Evolutionary conservation across 306 rosid genomes (phyloP).

Genomic region (Prinsepia uniflora): DNA sequence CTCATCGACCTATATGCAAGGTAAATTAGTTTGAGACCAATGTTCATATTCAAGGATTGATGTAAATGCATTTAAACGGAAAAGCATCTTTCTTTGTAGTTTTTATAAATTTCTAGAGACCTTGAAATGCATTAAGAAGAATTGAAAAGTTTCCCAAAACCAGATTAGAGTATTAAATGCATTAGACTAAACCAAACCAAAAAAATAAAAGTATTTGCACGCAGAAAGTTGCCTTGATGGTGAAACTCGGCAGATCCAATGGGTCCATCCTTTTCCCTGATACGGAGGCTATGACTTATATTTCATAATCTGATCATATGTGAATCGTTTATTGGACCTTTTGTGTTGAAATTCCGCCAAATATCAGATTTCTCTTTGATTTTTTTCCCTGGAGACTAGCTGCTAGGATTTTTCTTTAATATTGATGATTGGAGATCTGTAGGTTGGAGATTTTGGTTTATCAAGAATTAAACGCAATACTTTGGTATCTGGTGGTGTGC

Average conservation of each 20-base stretch:
- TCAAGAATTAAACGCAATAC: constrained; percentile 36
- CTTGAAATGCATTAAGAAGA: constrained; percentile 1
- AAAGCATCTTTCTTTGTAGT: background rate
- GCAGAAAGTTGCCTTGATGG: background rate
- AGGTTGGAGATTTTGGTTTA: constrained; percentile 36
- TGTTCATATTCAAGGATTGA: background rate
- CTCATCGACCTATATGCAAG: constrained; percentile 38
- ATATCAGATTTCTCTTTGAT: background rate
- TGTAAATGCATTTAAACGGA: background rate
- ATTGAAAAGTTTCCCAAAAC: background rate
- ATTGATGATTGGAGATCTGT: constrained; percentile 6
- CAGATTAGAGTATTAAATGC: background rate
- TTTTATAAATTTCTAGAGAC: background rate
- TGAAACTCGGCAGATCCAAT: background rate
- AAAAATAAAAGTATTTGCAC: background rate
- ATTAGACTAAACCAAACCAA: too few relatives aligned
- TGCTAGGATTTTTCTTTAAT: background rate
- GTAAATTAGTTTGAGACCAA: constrained; percentile 9
- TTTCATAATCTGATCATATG: background rate
- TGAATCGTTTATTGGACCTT: constrained; percentile 2
- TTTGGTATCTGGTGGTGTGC: constrained; percentile 36
- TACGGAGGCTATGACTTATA: background rate
- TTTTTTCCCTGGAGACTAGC: background rate
- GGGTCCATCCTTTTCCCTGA: background rate
- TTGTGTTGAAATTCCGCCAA: background rate